Evolutionary conservation across 768 basidiomycete species (phyloP).

Genomic region (Butyriboletus loyo): DNA sequence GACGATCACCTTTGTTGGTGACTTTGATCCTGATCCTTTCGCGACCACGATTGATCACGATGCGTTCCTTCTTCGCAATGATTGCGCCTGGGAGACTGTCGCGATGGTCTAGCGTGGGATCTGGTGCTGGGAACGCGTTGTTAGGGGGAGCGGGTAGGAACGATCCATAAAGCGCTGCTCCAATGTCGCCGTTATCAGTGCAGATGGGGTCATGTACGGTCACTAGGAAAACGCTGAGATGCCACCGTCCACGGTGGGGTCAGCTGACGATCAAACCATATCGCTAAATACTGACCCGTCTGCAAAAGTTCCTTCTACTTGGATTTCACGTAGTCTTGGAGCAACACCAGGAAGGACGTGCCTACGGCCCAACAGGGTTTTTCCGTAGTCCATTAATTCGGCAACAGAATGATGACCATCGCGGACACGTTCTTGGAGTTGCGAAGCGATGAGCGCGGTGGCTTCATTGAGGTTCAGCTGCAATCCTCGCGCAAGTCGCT

Average conservation of each 20-base stretch:
- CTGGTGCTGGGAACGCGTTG: constrained; percentile 57
- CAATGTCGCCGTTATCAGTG: constrained; percentile 73
- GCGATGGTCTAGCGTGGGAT: constrained; percentile 47
- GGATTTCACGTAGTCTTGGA: constrained; percentile 75
- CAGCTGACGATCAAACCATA: background rate
- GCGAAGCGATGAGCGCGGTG: constrained; percentile 84
- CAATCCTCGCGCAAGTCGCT: constrained; percentile 90
- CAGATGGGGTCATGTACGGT: constrained; percentile 96
- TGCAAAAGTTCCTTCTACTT: constrained; percentile 89
- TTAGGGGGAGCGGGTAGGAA: constrained; percentile 80
- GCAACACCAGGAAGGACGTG: constrained; percentile 88
- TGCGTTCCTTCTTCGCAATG: constrained; percentile 58
- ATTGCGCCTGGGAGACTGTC: constrained; percentile 73
- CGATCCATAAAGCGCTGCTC: constrained; percentile 89
- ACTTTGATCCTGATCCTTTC: constrained; percentile 69
- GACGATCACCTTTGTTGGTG: constrained; percentile 89
- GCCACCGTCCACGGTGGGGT: background rate
- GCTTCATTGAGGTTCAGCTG: constrained; percentile 87
- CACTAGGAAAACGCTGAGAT: constrained; percentile 75
- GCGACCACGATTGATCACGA: constrained; percentile 75
- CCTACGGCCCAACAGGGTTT: constrained; percentile 78
- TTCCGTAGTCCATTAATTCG: constrained; percentile 92
- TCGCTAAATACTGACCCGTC: constrained; percentile 61
- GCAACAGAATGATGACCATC: constrained; percentile 87
- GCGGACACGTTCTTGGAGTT: constrained; percentile 89